Percentiles rank a stretch among this genome's conserved stretches.
These are phyloP conservation scores for Angophora floribunda DNA, from an alignment of 345 rosid species.

Conservation along the genomic window DNA sequence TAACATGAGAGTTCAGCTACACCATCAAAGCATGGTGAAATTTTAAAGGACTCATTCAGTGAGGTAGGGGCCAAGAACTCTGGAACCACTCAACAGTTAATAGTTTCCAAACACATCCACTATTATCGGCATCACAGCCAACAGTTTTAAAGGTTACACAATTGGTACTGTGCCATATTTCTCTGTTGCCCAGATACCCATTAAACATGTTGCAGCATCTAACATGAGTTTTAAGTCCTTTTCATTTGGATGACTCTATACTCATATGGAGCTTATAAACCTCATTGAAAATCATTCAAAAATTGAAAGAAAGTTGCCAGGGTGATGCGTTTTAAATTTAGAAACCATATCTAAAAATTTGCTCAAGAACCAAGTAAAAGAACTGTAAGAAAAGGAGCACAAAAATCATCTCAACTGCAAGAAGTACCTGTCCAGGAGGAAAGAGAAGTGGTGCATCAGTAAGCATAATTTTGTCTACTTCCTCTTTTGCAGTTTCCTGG, in stretches of 20 bases:
- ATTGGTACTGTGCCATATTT: neutral
- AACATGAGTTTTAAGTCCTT: neutral
- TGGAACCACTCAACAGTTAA: neutral
- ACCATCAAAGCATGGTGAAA: neutral
- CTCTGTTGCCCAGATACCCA: neutral
- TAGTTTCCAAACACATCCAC: neutral
- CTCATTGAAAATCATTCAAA: neutral
- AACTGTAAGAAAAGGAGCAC: neutral
- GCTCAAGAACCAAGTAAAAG: neutral
- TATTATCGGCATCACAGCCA: neutral
- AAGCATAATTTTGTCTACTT: conserved; percentile 79
- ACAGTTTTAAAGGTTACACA: neutral
- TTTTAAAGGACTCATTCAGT: neutral
- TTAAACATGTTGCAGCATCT: neutral
- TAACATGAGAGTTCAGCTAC: neutral
- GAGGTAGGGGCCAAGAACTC: neutral
- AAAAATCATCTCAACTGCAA: neutral
- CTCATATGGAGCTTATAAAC: neutral
- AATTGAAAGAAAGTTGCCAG: neutral
- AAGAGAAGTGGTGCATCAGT: conserved; percentile 90
- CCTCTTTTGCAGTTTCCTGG: conserved; percentile 61
- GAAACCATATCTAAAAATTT: neutral
- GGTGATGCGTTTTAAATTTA: neutral
- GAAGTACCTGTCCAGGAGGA: conserved; percentile 86
- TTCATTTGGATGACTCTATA: neutral